phyloP scores from a whole-genome alignment of 2,329 filamentous ascomycete genomes.

The Stachybotrys chartarum region DNA sequence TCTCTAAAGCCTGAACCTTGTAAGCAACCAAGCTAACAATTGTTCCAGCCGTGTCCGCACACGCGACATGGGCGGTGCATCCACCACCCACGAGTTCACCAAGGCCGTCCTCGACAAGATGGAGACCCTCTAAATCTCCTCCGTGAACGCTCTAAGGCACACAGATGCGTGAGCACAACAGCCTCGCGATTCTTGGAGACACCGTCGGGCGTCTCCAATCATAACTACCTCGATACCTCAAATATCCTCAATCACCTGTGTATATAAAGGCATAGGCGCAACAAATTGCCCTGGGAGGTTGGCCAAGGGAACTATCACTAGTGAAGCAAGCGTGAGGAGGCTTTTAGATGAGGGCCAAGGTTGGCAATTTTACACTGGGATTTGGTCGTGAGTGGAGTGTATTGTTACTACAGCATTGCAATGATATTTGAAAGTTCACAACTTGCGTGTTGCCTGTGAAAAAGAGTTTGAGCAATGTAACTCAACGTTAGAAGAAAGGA shows the following conservation, averaged over 20 bases:
- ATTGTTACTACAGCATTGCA: background rate
- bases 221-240: background rate
- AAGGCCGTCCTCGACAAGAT: constrained; percentile 91
- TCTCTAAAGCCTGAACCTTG: background rate
- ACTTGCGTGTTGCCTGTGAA: background rate
- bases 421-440: background rate
- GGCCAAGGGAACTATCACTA: background rate
- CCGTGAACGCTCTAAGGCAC: constrained; percentile 15
- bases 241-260: background rate
- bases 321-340: background rate
- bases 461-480: background rate
- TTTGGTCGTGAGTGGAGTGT: background rate
- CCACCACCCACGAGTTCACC: constrained; percentile 92
- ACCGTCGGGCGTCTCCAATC: background rate
- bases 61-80: constrained; percentile 88
- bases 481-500: background rate
- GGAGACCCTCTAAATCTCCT: constrained; percentile 59
- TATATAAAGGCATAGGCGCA: background rate
- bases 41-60: constrained; percentile 70
- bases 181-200: background rate
- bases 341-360: background rate
- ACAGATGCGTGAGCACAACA: background rate
- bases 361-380: background rate
- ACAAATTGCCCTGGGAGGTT: background rate
- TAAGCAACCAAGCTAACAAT: constrained; percentile 28